Evolutionary conservation across 1,139 yeast genomes (phyloP).

Genomic region (Protomyces lactucae-debilis): DNA sequence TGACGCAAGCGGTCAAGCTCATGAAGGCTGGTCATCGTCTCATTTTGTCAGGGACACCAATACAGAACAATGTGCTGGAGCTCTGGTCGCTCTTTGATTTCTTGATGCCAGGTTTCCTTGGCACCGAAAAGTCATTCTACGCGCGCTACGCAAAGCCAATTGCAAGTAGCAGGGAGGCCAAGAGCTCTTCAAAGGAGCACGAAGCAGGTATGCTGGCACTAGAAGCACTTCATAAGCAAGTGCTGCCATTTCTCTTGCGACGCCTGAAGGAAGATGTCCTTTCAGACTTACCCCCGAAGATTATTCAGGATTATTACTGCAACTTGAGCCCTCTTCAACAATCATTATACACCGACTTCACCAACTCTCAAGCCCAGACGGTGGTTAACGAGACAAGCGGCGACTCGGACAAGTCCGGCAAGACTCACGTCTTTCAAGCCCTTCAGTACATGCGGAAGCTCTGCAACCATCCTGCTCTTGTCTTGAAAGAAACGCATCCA

Average conservation of each 20-base stretch:
- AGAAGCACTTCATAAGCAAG: constrained; percentile 94
- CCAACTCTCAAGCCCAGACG: constrained; percentile 78
- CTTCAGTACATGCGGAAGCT: constrained; percentile 94
- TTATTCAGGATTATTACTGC: constrained; percentile 96
- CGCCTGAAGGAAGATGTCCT: constrained; percentile 94
- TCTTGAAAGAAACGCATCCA: constrained; percentile 81
- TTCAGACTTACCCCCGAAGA: constrained; percentile 94
- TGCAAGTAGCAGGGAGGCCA: constrained; percentile 86
- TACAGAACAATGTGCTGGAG: constrained; percentile 93
- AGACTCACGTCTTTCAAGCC: constrained; percentile 95
- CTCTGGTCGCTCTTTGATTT: constrained; percentile 97
- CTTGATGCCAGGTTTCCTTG: constrained; percentile 97
- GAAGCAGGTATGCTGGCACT: constrained; percentile 95
- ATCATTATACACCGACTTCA: constrained; percentile 81
- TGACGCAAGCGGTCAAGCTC: constrained; percentile 80
- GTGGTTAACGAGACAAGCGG: constrained; percentile 45
- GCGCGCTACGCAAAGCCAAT: constrained; percentile 96
- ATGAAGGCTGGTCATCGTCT: constrained; percentile 82
- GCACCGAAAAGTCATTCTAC: constrained; percentile 89
- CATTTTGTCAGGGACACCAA: constrained; percentile 93
- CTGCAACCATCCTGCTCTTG: constrained; percentile 95
- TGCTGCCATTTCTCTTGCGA: constrained; percentile 89
- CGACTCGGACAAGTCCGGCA: constrained; percentile 49
- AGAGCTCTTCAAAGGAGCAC: constrained; percentile 88
- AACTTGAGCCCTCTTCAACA: constrained; percentile 88